Conservation (phyloP, 371 early-diverging fungal genomes). For the Umbelopsis sp. region DNA sequence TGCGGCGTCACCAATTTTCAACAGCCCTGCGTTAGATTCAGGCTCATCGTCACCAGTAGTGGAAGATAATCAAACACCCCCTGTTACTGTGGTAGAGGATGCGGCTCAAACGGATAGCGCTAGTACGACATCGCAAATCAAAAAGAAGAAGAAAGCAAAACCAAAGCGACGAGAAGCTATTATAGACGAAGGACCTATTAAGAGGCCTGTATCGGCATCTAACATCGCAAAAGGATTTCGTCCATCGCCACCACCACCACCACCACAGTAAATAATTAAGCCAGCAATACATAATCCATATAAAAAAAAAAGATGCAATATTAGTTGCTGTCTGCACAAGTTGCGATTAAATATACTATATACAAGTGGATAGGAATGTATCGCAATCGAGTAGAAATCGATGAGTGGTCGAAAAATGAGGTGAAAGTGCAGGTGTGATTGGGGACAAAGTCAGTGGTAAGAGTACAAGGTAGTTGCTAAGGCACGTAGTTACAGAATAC, state of each 20-base stretch:
- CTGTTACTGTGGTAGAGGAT: not conserved
- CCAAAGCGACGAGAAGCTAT: constrained; percentile 1
- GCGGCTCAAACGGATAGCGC: not conserved
- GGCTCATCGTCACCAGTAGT: not conserved
- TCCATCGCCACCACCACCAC: not conserved
- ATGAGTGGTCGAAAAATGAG: not conserved
- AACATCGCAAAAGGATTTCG: not conserved
- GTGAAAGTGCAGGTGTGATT: too few relatives aligned
- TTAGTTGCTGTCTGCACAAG: not conserved
- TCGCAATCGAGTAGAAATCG: too few relatives aligned
- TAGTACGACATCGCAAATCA: not conserved
- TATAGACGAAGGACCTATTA: constrained; percentile 9
- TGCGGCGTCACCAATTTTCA: not conserved
- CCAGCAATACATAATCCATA: not conserved
- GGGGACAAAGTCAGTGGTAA: too few relatives aligned
- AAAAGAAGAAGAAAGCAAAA: constrained; percentile 14
- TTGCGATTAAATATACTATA: constrained; percentile 1
- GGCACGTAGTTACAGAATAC: too few relatives aligned
- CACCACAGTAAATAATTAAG: not conserved
- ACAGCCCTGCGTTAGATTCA: not conserved
- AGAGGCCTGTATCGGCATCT: not conserved
- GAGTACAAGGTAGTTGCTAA: too few relatives aligned
- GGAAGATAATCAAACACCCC: not conserved
- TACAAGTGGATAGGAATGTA: not conserved
- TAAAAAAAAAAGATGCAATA: not conserved